phyloP scores from a whole-genome alignment of 2,329 filamentous ascomycete species.

The Alternaria sp. region DNA sequence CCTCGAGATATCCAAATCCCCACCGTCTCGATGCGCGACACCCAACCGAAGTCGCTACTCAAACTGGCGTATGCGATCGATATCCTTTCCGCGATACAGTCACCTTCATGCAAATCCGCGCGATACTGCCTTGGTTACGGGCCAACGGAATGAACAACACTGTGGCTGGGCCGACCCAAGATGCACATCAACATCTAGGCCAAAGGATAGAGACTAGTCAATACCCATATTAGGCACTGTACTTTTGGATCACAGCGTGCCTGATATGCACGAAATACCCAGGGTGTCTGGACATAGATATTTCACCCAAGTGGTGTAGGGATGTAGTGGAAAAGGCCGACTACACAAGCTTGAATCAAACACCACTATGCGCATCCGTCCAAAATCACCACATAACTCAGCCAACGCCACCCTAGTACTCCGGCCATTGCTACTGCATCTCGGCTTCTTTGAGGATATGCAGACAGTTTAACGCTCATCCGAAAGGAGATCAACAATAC shows the following conservation, averaged over 20 bases:
- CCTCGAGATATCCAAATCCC: not conserved
- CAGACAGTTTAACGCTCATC: not conserved
- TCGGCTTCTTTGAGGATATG: not conserved
- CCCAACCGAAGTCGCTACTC: not conserved
- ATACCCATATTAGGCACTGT: not conserved
- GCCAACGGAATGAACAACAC: not conserved
- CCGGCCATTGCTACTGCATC: not conserved
- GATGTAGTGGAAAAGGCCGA: not conserved
- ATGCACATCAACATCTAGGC: not conserved
- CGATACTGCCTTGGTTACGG: not conserved
- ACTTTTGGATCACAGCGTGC: not conserved
- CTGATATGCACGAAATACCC: not conserved
- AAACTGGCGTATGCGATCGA: not conserved
- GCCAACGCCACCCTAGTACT: not conserved
- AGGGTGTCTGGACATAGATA: not conserved
- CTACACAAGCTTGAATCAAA: not conserved
- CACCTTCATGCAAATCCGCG: not conserved
- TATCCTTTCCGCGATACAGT: not conserved
- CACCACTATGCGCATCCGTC: not conserved
- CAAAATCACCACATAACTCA: not conserved
- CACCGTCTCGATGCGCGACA: not conserved
- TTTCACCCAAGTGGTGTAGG: not conserved
- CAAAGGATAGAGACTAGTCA: not conserved
- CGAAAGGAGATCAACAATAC: not conserved
- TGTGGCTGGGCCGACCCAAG: not conserved